Evolutionary conservation across 2,329 filamentous ascomycete species (phyloP).

Genomic region (Pseudopithomyces maydicus): DNA sequence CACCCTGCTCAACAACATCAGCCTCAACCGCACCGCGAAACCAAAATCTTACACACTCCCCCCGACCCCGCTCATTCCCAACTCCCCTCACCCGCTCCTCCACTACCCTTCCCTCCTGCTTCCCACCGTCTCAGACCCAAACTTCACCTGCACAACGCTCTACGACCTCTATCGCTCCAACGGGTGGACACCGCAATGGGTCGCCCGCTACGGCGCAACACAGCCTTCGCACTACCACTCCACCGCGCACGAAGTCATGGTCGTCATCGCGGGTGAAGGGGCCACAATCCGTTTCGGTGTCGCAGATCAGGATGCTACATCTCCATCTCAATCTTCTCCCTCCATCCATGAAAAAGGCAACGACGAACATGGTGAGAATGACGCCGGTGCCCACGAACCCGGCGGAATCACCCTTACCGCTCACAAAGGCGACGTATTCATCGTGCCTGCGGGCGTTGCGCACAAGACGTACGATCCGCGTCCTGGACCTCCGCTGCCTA

Average conservation of each 20-base stretch:
- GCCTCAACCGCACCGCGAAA: constrained; percentile 8
- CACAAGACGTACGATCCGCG: constrained; percentile 59
- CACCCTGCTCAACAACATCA: neutral
- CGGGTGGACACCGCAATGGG: constrained; percentile 61
- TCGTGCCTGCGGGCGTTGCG: constrained; percentile 61
- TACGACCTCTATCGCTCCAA: constrained; percentile 56
- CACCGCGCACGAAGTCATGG: constrained; percentile 62
- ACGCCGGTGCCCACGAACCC: constrained; percentile 46
- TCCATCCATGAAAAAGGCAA: no score
- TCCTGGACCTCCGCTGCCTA: constrained; percentile 39
- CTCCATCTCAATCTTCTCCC: no score
- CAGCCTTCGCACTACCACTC: constrained; percentile 64
- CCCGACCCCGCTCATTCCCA: constrained; percentile 46
- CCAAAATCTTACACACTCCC: constrained; percentile 27
- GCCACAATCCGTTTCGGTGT: constrained; percentile 62
- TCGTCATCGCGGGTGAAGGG: constrained; percentile 56
- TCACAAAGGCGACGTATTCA: constrained; percentile 61
- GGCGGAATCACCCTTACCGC: constrained; percentile 58
- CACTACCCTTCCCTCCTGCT: constrained; percentile 56
- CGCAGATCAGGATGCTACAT: neutral
- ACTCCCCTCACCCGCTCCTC: constrained; percentile 53
- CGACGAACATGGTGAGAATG: no score
- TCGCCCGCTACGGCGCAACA: constrained; percentile 61
- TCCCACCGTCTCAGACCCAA: constrained; percentile 19
- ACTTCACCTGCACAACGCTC: constrained; percentile 36